Base-by-base conservation (phyloP, 768 basidiomycete genomes). In the Saitozyma sp. region DNA sequence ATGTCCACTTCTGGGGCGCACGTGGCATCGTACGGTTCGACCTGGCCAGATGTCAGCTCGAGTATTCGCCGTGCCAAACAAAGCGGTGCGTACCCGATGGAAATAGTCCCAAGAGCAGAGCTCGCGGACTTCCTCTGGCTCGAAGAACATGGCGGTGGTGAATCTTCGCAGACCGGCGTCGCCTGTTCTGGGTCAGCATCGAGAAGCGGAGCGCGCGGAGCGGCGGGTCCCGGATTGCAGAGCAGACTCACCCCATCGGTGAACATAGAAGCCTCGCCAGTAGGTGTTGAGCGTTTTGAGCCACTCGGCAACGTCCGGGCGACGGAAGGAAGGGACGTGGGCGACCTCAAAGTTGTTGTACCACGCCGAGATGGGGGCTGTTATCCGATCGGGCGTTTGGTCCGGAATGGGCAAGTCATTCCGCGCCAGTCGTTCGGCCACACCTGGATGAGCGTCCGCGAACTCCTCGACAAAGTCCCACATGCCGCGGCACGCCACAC, bases 311-410 rank as follows among this genome's bases (percentile, higher is more conserved):
- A 58, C 56, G 7, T 20, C 45, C 37, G 56, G 42, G 6, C 20
- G 39, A 14, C 56, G 16, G 45, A 58, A 58, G 38, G 40, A 37
- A 8, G 56, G 17, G 11, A 58, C 14, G 17, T 58, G 56, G 6
- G 37, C 56, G 37, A 58, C 49, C 39, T 58, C 56, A 42, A 42
- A 58, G 56, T 58, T 58, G 19, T n/a, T 58, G 56, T 48, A 45
- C 43, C 46, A 58, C 39, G 46, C n/a, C 10, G 53, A 39, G 14
- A 39, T 29, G 29, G 14, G 37, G 37, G 14, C 53, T 40, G 1
- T 2, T 37, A 29, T 9, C 41, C 20, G 8, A 9, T 13, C 56
- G 45, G n/a, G n/a, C 17, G 10, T 46, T 14, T 42, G 11, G 29
- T 29, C 29, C 29, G 29, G 29, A 29, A 29, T 29, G 29, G 29